Conservation (phyloP, 768 basidiomycete species). For the Tylopilus plumbeoviolaceoides region DNA sequence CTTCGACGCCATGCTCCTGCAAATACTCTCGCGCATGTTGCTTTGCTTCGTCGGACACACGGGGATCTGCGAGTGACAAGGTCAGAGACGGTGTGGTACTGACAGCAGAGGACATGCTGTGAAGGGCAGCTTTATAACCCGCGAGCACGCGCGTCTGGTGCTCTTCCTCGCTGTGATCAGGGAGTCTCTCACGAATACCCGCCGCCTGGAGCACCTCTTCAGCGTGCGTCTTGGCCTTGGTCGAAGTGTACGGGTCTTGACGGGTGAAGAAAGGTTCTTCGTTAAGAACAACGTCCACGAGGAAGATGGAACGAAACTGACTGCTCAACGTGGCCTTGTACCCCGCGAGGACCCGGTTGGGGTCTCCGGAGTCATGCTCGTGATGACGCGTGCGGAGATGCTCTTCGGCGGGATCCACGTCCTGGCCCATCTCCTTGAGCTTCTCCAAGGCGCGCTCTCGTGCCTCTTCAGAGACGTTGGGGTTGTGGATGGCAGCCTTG, state of each 20-base stretch:
- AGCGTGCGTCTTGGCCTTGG: constrained; percentile 50
- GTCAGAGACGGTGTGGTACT: neutral
- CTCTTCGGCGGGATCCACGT: constrained; percentile 2
- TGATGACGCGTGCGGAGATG: neutral
- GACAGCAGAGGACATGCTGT: constrained; percentile 33
- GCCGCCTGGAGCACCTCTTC: constrained; percentile 48
- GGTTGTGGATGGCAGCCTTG: constrained; percentile 58
- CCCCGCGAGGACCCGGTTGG: constrained; percentile 36
- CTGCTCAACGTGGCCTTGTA: constrained; percentile 50
- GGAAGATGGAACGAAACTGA: constrained; percentile 11
- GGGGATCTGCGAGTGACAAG: constrained; percentile 33
- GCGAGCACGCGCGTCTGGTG: constrained; percentile 46
- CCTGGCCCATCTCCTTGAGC: constrained; percentile 39
- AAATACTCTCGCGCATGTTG: constrained; percentile 43
- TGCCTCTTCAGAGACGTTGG: constrained; percentile 52
- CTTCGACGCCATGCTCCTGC: constrained; percentile 24
- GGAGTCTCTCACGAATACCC: constrained; percentile 33
- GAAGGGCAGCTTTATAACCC: constrained; percentile 54
- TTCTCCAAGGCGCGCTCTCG: constrained; percentile 45
- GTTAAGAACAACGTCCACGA: neutral
- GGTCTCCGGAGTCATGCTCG: constrained; percentile 1
- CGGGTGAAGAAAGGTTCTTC: no score
- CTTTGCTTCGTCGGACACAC: constrained; percentile 47
- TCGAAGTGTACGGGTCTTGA: constrained; percentile 41
- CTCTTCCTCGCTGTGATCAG: constrained; percentile 32